A percentile compares a stretch with the other conserved stretches of the same genome.
phyloP scores from a whole-genome alignment of 208 protist species.

The Trichomonas tenax region DNA sequence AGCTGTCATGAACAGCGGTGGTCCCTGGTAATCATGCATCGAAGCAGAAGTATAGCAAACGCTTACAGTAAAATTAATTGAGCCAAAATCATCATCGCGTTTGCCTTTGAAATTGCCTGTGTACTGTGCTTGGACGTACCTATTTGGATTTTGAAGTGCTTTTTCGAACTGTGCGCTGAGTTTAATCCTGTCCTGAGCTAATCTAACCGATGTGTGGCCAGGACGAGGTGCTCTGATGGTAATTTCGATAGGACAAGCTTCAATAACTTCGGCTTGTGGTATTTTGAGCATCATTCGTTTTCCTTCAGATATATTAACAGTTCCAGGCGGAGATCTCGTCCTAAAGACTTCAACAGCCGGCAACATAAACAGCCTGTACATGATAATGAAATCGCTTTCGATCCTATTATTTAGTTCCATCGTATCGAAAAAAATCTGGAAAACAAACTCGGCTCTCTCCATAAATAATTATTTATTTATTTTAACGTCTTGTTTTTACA shows the following conservation, averaged over 20 bases:
- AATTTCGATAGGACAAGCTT: neutral
- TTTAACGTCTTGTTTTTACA: too few relatives aligned
- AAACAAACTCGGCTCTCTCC: constrained; percentile 11
- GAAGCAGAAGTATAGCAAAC: neutral
- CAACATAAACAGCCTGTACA: neutral
- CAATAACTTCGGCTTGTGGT: neutral
- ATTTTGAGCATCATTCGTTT: constrained; percentile 8
- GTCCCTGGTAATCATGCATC: neutral
- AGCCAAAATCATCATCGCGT: neutral
- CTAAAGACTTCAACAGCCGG: neutral
- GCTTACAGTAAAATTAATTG: neutral
- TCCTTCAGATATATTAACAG: neutral
- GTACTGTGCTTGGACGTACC: neutral
- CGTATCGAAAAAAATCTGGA: constrained; percentile 14
- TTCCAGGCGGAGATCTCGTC: neutral
- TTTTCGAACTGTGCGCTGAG: neutral
- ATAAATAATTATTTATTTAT: neutral
- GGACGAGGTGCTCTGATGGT: neutral
- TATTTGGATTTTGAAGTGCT: neutral
- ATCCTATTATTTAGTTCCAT: neutral
- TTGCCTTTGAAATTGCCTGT: neutral
- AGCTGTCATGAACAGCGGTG: neutral
- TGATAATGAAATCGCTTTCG: neutral
- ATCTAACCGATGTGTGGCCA: neutral
- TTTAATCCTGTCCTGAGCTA: neutral